A percentile compares a stretch with the other conserved stretches of the same genome.
Conservation (phyloP, 2,329 filamentous ascomycete genomes). For the Stagonosporopsis tanaceti region DNA sequence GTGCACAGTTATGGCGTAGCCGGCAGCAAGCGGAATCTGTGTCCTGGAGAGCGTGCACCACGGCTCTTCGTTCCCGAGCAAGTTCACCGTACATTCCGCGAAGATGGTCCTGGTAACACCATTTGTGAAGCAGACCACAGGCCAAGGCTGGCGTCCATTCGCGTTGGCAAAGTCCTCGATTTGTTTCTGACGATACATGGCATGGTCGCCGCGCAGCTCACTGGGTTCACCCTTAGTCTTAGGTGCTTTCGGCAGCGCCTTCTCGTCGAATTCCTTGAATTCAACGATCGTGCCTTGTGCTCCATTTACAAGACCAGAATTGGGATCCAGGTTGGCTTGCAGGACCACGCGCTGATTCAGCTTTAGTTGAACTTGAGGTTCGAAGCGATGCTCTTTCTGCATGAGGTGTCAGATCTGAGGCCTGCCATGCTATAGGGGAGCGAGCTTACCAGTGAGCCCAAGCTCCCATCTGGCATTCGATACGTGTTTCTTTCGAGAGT, state of each 20-base stretch:
- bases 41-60: constrained; percentile 63
- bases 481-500: constrained; percentile 22
- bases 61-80: constrained; percentile 57
- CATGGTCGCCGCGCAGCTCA: constrained; percentile 48
- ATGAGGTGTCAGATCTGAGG: constrained; percentile 1
- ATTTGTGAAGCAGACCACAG: constrained; percentile 63
- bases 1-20: constrained; percentile 71
- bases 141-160: constrained; percentile 53
- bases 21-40: constrained; percentile 67
- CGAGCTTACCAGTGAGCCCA: constrained; percentile 31
- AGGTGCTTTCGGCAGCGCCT: constrained; percentile 39
- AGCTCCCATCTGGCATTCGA: constrained; percentile 15
- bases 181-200: constrained; percentile 46
- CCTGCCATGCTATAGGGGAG: too few relatives aligned
- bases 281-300: constrained; percentile 43
- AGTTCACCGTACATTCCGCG: constrained; percentile 59
- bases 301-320: constrained; percentile 45
- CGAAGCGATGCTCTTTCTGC: constrained; percentile 57
- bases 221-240: constrained; percentile 5
- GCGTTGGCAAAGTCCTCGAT: constrained; percentile 52
- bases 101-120: constrained; percentile 56
- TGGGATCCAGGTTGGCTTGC: constrained; percentile 57
- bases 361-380: constrained; percentile 56
- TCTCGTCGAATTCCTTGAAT: constrained; percentile 48
- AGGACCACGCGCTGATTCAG: constrained; percentile 62